Evolutionary conservation across 176 grass and related monocot genomes (phyloP).

Genomic region (Metroxylon sagu): DNA sequence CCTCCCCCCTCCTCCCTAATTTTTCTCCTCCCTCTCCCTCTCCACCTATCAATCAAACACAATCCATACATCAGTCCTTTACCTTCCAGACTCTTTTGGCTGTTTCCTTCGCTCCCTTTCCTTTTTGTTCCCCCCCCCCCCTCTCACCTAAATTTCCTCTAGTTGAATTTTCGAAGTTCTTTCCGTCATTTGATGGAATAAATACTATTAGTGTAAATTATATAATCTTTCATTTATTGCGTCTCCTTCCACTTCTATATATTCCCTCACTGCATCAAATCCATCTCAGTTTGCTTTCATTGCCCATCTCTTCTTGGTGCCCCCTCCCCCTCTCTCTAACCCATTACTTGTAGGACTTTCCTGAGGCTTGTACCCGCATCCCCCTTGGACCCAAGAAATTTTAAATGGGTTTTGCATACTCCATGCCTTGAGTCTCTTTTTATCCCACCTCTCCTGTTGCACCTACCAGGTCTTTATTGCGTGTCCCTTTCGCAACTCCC

Average conservation of each 20-base stretch:
- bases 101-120: background rate
- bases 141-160: background rate
- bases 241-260: too few relatives aligned
- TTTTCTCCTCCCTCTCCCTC: background rate
- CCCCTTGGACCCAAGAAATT: too few relatives aligned
- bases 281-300: too few relatives aligned
- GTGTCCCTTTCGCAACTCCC: constrained; percentile 6
- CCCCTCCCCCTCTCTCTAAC: too few relatives aligned
- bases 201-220: too few relatives aligned
- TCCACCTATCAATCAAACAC: background rate
- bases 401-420: too few relatives aligned
- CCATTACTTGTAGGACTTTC: too few relatives aligned
- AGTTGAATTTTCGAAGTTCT: background rate
- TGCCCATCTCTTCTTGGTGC: too few relatives aligned
- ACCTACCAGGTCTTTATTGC: constrained; percentile 25
- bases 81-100: background rate
- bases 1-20: background rate
- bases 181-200: too few relatives aligned
- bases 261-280: too few relatives aligned
- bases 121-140: background rate
- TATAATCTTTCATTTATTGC: too few relatives aligned
- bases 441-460: constrained; percentile 12
- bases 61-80: background rate
- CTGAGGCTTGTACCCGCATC: too few relatives aligned
- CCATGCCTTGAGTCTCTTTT: background rate